Evolutionary conservation across 768 basidiomycete genomes (phyloP), one percentile per base, ranked within the genome.

Genomic region (Russula foetens): DNA sequence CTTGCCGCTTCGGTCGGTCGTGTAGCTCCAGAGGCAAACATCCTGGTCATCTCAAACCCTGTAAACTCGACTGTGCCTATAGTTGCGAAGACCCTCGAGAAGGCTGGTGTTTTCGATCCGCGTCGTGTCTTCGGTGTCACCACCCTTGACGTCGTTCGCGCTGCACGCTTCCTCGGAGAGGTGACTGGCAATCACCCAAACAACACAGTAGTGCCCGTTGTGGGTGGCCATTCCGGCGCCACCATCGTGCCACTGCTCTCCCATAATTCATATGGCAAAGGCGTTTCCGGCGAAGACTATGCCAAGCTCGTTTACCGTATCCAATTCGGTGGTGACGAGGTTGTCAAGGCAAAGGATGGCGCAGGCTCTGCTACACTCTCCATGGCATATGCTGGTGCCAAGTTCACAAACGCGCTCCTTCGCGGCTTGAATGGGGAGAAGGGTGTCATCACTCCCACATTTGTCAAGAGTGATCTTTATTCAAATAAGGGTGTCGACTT

Each of bases 51-150:
- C 75, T 96, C 95, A 68, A 99, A 99, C 86, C 96, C 96, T 56
- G 96, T 97, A 80, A 93, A 92, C 81, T 91, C 89, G 53, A 98
- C 97, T 63, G 97, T 98, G 61, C 96, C 97, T 69, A 97, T 99
- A 68, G 94, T 97, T 67, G 93, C 94, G 47, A 82, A 85, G 67
- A 89, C 90, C 60, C 86, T 97, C 73, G 84, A 90, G 76, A 90
- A 93, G 74, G 88, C 88, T 14, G 94, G 94, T 63, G 90, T 90
- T 61, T 98, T 89, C 77, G 84, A 99, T 79, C 92, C 93, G 57
- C 77, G 78, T 61, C 88, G 82, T 67, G 73, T 98, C 69, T 98
- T 97, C 73, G 97, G 96, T 81, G 88, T 99, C 64, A 98, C 96
- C 71, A 93, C 95, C 70, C 91, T 99, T 71, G 96, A 99, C 70